Percentiles rank a stretch among this genome's conserved stretches.
Evolutionary conservation across 495 filamentous ascomycete genomes (phyloP).

Genomic region (Penicillium cataractarum): DNA sequence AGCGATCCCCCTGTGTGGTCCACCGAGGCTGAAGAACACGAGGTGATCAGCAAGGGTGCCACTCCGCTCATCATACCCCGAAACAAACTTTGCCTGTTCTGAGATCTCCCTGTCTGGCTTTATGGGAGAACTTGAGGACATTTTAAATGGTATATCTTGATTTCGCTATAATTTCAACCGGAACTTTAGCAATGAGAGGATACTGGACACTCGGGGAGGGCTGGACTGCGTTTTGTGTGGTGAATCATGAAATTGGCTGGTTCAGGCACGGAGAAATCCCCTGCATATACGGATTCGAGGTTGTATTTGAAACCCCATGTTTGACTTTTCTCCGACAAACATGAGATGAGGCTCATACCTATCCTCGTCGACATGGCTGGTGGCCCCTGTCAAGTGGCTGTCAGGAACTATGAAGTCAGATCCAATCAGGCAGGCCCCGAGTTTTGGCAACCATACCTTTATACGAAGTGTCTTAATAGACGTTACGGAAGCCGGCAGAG

Average conservation of each 20-base stretch:
- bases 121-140: too few species aligned
- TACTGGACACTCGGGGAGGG: neutral
- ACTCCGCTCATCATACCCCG: neutral
- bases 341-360: neutral
- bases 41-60: slow-evolving; percentile 14
- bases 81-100: neutral
- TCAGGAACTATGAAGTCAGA: too few species aligned
- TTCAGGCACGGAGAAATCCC: neutral
- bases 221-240: neutral
- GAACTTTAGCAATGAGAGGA: too few species aligned
- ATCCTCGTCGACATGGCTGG: neutral
- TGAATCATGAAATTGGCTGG: neutral
- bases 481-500: neutral
- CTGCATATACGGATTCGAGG: neutral
- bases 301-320: neutral
- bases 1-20: neutral
- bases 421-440: neutral
- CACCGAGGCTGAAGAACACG: slow-evolving; percentile 13
- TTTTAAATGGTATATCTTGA: too few species aligned
- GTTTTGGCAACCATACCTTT: neutral
- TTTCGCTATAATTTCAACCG: too few species aligned
- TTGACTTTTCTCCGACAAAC: neutral
- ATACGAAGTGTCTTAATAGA: neutral
- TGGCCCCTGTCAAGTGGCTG: neutral
- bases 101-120: neutral